These are phyloP conservation scores for Verticillium nonalfalfae DNA, from an alignment of 2,329 filamentous ascomycete genomes.

Conservation along the genomic window DNA sequence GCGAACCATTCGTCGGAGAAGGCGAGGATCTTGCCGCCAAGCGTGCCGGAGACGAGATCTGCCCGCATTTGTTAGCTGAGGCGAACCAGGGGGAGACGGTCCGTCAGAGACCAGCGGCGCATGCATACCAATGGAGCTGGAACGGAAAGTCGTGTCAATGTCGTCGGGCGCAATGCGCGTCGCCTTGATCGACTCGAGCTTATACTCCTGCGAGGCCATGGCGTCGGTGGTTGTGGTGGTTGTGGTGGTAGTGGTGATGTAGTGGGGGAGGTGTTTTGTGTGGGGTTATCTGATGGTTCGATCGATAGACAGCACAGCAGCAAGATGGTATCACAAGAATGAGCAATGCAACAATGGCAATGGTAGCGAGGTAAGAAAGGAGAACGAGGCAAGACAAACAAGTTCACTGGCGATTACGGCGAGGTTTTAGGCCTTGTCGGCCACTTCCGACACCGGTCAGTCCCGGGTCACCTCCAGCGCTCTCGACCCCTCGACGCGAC, in stretches of 20 bases:
- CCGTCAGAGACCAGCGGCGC: too few species aligned
- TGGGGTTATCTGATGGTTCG: background rate
- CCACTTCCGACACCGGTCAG: constrained; percentile 22
- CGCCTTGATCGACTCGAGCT: constrained; percentile 46
- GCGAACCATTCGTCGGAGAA: constrained; percentile 67
- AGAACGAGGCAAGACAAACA: background rate
- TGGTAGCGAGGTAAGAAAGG: background rate
- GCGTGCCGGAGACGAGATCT: constrained; percentile 55
- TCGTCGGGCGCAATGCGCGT: constrained; percentile 42
- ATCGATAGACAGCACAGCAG: background rate
- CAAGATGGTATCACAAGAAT: background rate
- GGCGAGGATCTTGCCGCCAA: constrained; percentile 58
- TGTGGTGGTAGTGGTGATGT: background rate
- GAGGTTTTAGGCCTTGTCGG: constrained; percentile 15
- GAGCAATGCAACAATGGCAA: background rate
- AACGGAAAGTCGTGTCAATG: constrained; percentile 57
- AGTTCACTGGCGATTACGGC: background rate
- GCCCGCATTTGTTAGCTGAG: background rate
- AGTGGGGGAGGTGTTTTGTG: background rate
- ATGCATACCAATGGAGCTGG: constrained; percentile 52
- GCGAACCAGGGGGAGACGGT: background rate
- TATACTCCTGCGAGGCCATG: constrained; percentile 40
- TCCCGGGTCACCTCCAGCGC: background rate
- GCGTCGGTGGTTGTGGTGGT: constrained; percentile 4
- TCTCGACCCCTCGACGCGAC: background rate